Base-by-base conservation (phyloP, 192 early-diverging fungal species). In the Linnemannia schmuckeri region DNA sequence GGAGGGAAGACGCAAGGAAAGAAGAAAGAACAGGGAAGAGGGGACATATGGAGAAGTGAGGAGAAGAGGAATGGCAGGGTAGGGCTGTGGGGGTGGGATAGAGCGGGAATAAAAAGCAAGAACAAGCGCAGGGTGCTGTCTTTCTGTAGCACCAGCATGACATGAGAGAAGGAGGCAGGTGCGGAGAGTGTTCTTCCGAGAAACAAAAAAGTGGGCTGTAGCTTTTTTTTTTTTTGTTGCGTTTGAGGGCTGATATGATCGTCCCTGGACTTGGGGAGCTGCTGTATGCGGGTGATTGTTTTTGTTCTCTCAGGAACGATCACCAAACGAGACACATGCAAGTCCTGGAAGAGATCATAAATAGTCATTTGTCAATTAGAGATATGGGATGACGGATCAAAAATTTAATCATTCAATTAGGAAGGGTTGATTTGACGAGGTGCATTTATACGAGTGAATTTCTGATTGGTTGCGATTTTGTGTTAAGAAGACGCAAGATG, bases 401-500 rank as follows among this genome's bases (percentile, higher is more conserved):
- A 13, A 13, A 12, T 33, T 2, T 13, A 12, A 61, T 15, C 3
- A 1, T 42, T 38, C 70, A 72, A 72, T 72, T 72, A 72, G 40
- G 20, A 22, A 72, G 70, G 41, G 37, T 27, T 24, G 12, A 2
- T 13, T 30, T 52, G 20, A 4, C 18, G 5, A 52, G 18, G 17
- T 66, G n/a, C 61, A 30, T 27, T 66, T 33, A 46, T 66, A 72
- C 70, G 70, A 72, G 4, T 0, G 22, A 20, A 4, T 0, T 0
- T 40, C 24, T 72, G 70, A 72, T 72, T 72, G 70, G 70, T 72
- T 66, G 61, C 12, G 30, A 66, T 33, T 10, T 15, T 55, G 18
- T n/a, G n/a, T 3, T 10, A 61, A 55, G 52, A 55, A 55, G 52
- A 55, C 52, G 52, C 52, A 55, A 55, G n/a, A 61, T n/a, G n/a